Base-by-base conservation (phyloP, 805 yeast species). In the Hanseniaspora pseudoguilliermondii region DNA sequence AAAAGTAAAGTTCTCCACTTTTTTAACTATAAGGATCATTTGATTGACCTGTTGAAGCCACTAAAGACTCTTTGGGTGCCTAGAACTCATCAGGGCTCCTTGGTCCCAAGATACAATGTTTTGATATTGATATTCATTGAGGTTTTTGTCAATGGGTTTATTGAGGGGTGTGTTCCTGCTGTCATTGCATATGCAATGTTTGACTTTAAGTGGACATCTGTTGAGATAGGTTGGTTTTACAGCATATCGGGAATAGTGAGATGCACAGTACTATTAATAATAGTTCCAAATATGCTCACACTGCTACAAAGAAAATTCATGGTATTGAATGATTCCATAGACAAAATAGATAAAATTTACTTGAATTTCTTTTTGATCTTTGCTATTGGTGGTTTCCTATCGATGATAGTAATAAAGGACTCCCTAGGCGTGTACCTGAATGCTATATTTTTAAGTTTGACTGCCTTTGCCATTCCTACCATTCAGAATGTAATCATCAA, bases 401-500 rank as follows among this genome's bases (percentile, higher is more conserved):
- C 75, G 25, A 42, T 69, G 8, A 70, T 77, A 0, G 47, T 50
- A 20, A 21, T 41, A 1, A 47, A 49, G 15, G 59, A 59, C 3
- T 61, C 66, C 0, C 60, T 71, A 0, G 35, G 57, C 0, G 35
- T 63, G 39, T 64, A 74, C 41, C 40, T 63, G 0, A 68, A 69
- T 25, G 67, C 73, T 0, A 34, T 70, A 0, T 64, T 80, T 15
- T 66, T 74, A 1, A 68, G 82, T 1, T 62, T 82, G 42, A 79
- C 81, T 1, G 70, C 81, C 0, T 55, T 81, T 9, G 71, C 74
- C 1, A 69, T 78, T 0, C 91, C 93, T 0, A 73, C 82, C 0
- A 59, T 83, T 13, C 83, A 79, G 62, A 73, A 84, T 0, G 61
- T 84, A 0, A 67, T 83, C 15, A 73, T 81, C 55, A 85, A 85